Evolutionary conservation across 768 basidiomycete genomes (phyloP).

Genomic region (Lentinula guzmanii): DNA sequence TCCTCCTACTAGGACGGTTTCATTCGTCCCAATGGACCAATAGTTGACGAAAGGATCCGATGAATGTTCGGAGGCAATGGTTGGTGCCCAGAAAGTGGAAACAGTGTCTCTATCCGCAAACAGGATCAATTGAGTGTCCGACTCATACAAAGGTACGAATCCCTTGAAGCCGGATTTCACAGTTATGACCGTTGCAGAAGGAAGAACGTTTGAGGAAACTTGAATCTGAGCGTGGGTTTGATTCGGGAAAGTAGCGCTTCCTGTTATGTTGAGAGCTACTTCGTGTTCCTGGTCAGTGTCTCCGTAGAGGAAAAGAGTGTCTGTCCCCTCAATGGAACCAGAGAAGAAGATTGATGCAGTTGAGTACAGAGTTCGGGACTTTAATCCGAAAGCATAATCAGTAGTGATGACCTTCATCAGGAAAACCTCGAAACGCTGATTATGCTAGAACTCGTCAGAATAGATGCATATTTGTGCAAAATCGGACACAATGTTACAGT

Average conservation of each 20-base stretch:
- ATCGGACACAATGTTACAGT: no score
- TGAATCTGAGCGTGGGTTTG: slow-evolving; percentile 21
- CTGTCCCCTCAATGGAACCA: slow-evolving; percentile 51
- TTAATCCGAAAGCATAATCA: slow-evolving; percentile 63
- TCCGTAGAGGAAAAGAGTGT: slow-evolving; percentile 61
- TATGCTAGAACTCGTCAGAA: no score
- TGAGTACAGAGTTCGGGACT: slow-evolving; percentile 55
- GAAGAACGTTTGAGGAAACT: slow-evolving; percentile 17
- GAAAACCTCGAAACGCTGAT: no score
- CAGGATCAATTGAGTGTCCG: slow-evolving; percentile 59
- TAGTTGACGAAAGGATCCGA: slow-evolving; percentile 46
- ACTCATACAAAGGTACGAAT: slow-evolving; percentile 61
- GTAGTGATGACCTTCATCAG: slow-evolving; percentile 51
- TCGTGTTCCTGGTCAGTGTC: slow-evolving; percentile 52
- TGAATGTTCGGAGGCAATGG: slow-evolving; percentile 34
- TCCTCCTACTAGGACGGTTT: slow-evolving; percentile 58
- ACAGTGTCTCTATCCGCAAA: slow-evolving; percentile 63
- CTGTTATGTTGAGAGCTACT: slow-evolving; percentile 36
- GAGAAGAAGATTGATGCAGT: slow-evolving; percentile 73
- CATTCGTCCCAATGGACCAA: slow-evolving; percentile 72
- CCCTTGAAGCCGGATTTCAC: slow-evolving; percentile 54
- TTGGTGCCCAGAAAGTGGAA: slow-evolving; percentile 73
- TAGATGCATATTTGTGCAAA: no score
- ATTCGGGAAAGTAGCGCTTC: slow-evolving; percentile 34
- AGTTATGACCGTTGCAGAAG: slow-evolving; percentile 33